Evolutionary conservation across 768 basidiomycete species (phyloP), one percentile per base, ranked within the genome.

Genomic region (Xerocomus potaroensis): DNA sequence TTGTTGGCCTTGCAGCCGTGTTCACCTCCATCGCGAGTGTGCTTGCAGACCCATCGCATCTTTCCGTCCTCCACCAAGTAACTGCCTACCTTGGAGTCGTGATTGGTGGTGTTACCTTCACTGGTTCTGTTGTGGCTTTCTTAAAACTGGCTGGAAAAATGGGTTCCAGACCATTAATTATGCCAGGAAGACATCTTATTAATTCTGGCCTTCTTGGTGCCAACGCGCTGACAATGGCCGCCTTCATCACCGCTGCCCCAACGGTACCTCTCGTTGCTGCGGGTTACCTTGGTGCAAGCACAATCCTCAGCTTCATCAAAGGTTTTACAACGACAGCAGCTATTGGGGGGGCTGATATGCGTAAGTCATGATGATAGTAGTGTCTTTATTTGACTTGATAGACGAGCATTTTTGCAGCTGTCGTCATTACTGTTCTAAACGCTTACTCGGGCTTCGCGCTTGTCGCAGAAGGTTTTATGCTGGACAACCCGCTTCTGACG

Each of bases 301-400:
- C 91, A 1, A 51, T 80, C 3, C 70, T 93, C 43, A 91, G 87
- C 59, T 92, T 92, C 66, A 75, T 87, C 50, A 89, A 90, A 61
- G 91, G 91, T 5, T 87, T 75, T 65, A 93, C 91, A 0, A 88
- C 87, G 2, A 91, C 90, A 8, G 86, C 91, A 11, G 87, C 91
- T n/a, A 89, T 93, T 51, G 91, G 91, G 41, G 91, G 91, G 10
- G 91, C 91, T 22, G 91, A 93, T 60, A 93, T 93, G 91, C 91
- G 89, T 91, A 57, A 46, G 87, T 75, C 18, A 23, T 39, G 30
- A 32, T 43, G 10, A 42, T 12, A 27, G 19, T 6, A 15, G 9
- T 6, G 2, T 49, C 34, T 42, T 26, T 9, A 43, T 34, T 34
- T 26, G 12, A 32, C 30, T 31, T 26, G 46, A 56, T 55, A 23